phyloP scores from a whole-genome alignment of 768 basidiomycete species.

The Multifurca ochricompacta region DNA sequence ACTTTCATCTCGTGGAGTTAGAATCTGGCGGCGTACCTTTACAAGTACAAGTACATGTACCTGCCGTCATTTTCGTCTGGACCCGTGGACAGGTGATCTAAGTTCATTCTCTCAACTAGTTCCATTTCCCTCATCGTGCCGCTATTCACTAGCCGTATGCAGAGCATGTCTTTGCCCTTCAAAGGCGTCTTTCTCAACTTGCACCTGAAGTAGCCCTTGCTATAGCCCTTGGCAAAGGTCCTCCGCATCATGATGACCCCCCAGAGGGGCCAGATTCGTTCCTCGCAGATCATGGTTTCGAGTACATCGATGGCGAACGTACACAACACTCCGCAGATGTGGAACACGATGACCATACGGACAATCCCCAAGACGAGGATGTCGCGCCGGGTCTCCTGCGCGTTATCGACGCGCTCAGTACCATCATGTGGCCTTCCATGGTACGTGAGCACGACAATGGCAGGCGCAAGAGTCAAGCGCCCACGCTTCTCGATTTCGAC shows the following conservation, averaged over 20 bases:
- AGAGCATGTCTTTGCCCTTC: conserved; percentile 45
- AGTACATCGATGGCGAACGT: conserved; percentile 57
- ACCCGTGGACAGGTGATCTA: conserved; percentile 53
- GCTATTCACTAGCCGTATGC: conserved; percentile 42
- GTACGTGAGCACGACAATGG: conserved; percentile 31
- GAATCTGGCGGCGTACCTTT: too few relatives aligned
- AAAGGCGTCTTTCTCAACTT: conserved; percentile 39
- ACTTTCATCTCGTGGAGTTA: conserved; percentile 51
- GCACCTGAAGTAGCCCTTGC: conserved; percentile 70
- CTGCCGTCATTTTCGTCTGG: conserved; percentile 74
- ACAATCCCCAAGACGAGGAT: too few relatives aligned
- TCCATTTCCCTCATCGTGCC: conserved; percentile 2
- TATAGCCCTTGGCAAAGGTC: conserved; percentile 39
- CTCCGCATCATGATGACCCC: conserved; percentile 23
- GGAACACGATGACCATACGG: neutral
- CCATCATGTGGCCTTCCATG: conserved; percentile 87
- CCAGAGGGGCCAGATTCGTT: conserved; percentile 52
- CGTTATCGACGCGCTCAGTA: conserved; percentile 71
- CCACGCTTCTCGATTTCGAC: conserved; percentile 26
- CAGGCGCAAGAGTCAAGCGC: conserved; percentile 25
- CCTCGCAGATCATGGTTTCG: conserved; percentile 63
- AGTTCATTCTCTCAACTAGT: conserved; percentile 1
- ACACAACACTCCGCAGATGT: neutral
- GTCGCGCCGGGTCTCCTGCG: conserved; percentile 46
- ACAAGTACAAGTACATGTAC: too few relatives aligned